Conservation (phyloP, 2,329 filamentous ascomycete species). For the Claviceps fusiformis region DNA sequence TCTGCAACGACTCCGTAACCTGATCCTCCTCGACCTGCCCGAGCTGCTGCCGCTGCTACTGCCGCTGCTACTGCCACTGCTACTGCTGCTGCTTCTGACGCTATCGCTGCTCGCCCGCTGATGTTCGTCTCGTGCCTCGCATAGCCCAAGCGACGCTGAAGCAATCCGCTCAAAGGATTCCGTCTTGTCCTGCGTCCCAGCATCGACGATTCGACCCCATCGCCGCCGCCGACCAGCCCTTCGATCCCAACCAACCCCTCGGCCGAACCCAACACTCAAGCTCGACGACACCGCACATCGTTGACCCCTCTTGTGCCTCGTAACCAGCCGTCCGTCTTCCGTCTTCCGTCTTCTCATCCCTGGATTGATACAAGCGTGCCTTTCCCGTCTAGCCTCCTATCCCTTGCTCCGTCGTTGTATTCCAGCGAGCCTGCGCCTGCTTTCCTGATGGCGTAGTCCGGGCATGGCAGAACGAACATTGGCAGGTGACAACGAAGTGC, state of each 20-base stretch:
- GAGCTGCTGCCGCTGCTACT: too few species aligned
- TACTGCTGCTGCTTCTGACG: not conserved
- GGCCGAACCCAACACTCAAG: constrained; percentile 1
- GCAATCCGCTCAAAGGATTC: not conserved
- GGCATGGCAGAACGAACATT: constrained; percentile 51
- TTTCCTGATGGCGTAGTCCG: constrained; percentile 51
- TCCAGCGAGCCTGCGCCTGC: constrained; percentile 19
- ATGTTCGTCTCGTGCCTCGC: not conserved
- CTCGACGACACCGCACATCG: not conserved
- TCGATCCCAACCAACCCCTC: constrained; percentile 1
- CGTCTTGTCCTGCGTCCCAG: not conserved
- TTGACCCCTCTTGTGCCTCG: not conserved
- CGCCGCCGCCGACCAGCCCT: not conserved
- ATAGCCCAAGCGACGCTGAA: not conserved
- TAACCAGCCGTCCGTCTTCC: too few species aligned
- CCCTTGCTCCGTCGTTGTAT: constrained; percentile 7
- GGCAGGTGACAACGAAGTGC: constrained; percentile 42
- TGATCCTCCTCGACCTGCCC: too few species aligned
- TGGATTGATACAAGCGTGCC: not conserved
- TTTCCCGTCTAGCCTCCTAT: not conserved
- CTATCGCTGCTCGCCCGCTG: not conserved
- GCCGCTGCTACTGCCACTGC: too few species aligned
- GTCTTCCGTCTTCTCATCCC: not conserved
- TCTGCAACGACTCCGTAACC: not conserved
- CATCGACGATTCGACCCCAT: not conserved